Base-by-base conservation (phyloP, 2,329 filamentous ascomycete species). In the Colletotrichum tabaci region DNA sequence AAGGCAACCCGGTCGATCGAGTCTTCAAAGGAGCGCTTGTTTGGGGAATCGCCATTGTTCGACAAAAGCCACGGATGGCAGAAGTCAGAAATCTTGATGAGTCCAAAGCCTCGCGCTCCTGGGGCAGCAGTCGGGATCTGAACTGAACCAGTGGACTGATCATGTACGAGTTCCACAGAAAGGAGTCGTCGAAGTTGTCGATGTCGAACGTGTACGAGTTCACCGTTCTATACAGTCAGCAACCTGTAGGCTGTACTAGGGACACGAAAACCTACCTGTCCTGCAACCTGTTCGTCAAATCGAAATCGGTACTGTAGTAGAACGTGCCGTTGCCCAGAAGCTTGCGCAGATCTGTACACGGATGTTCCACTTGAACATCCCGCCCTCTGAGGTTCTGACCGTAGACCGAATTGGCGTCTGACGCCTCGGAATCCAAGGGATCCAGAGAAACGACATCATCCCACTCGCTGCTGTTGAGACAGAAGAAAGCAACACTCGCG, bases 151-250 rank as follows among this genome's bases (percentile, higher is more conserved):
- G 87, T 6, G 96, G 95, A 74, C 93, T 92, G 77, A 99, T 98
- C 95, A 99, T 98, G 83, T 97, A 98, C 4, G 94, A 97, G 79
- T 99, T 99, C 96, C 96, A 99, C 21, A 99, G 84, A 79, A 98
- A 98, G 1, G 93, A 93, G 77, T 95, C 93, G 80, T 99, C 95
- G 73, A 98, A 91, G 77, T 94, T 96, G 79, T 98, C 95, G 72
- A 98, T 94, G 74, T 97, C 94, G 74, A 98, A 95, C 0, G 93
- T 91, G 55, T 91, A 88, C 23, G 90, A 90, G 79, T 96, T 94
- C 67, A 92, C 90, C 16, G 92, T 90, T 76, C 93, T 94, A 72
- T 3, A 40, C 35, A 74, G 73, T 30, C 64, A 40, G 46, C 47
- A 55, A 62, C 77, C 60, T 77, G 74, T 72, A 71, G 16, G 21